Conservation (phyloP, 1,139 yeast species). For the Citeromyces siamensis region DNA sequence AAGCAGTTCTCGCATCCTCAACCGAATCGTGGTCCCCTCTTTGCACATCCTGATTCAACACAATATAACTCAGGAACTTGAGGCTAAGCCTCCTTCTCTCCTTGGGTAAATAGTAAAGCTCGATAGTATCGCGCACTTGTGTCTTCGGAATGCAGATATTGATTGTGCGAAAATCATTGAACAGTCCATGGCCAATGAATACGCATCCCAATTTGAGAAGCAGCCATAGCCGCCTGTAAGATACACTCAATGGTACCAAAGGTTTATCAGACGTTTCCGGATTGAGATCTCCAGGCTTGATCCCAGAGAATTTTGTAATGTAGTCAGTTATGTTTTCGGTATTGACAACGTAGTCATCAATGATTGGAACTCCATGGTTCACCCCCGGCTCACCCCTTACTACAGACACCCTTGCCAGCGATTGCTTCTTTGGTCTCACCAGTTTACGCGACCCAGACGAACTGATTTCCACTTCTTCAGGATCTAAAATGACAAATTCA, state of each 20-base stretch:
- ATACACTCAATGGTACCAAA: conserved; percentile 71
- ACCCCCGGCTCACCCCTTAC: conserved; percentile 63
- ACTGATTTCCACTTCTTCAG: conserved; percentile 70
- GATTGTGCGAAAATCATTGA: conserved; percentile 86
- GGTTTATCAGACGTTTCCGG: conserved; percentile 53
- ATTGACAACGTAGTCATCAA: conserved; percentile 86
- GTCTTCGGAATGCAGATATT: conserved; percentile 75
- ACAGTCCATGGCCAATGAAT: conserved; percentile 91
- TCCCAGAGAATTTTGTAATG: conserved; percentile 84
- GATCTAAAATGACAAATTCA: conserved; percentile 77
- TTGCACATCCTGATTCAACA: conserved; percentile 70
- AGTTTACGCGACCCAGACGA: conserved; percentile 52
- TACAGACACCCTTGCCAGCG: conserved; percentile 85
- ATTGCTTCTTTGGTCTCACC: conserved; percentile 62
- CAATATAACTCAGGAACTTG: conserved; percentile 74
- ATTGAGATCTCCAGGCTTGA: conserved; percentile 83
- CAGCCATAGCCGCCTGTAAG: conserved; percentile 84
- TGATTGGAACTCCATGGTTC: conserved; percentile 64
- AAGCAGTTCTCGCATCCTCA: conserved; percentile 89
- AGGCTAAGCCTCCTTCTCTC: conserved; percentile 72
- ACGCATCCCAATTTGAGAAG: conserved; percentile 79
- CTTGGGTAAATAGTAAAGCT: conserved; percentile 60
- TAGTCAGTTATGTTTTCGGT: conserved; percentile 68
- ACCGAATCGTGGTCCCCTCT: conserved; percentile 93
- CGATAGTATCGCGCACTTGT: conserved; percentile 87